Evolutionary conservation across 768 basidiomycete species (phyloP), one percentile per base, ranked within the genome.

Genomic region (Dioszegia crocea): DNA sequence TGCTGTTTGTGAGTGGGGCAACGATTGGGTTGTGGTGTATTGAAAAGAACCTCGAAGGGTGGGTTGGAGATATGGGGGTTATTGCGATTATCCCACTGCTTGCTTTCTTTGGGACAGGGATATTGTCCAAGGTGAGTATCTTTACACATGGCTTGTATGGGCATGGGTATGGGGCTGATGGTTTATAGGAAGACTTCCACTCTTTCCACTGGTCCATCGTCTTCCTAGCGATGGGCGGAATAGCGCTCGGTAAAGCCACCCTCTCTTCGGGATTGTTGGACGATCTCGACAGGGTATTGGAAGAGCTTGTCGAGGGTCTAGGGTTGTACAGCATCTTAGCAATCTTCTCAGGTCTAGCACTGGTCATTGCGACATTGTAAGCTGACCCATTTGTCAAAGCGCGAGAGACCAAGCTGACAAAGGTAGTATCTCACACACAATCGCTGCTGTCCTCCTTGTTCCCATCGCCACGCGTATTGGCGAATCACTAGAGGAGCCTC

Each of bases 41-140:
- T 39, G 92, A 88, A 63, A 87, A 89, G 70, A 77, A 80, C 68
- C 84, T 98, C 53, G 84, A 93, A 71, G 76, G 80, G 5, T 79
- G 80, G 46, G 82, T 98, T 2, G 96, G 96, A 1, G 92, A 98
- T 75, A 99, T 98, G 93, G 96, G 96, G 29, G 83, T 97, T 67
- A 92, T 99, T 63, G 93, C 94, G 1, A 85, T 98, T 65, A 81
- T 99, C 44, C 96, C 94, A 0, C 82, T 98, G 44, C 82, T 97
- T 5, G 87, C 88, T 1, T 98, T 99, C 80, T 99, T 97, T 76
- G 88, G 88, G 4, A 89, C 91, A 0, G 90, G 91, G 0, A 85
- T 97, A 4, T 79, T 99, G 46, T 91, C 91, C 69, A 98, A 98
- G 87, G 91, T 89, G 59, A 29, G 79, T 11, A 30, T 9, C 26